These are phyloP conservation scores for Yamadazyma jaroonii DNA, from an alignment of 1,139 yeast genomes.

Conservation along the genomic window DNA sequence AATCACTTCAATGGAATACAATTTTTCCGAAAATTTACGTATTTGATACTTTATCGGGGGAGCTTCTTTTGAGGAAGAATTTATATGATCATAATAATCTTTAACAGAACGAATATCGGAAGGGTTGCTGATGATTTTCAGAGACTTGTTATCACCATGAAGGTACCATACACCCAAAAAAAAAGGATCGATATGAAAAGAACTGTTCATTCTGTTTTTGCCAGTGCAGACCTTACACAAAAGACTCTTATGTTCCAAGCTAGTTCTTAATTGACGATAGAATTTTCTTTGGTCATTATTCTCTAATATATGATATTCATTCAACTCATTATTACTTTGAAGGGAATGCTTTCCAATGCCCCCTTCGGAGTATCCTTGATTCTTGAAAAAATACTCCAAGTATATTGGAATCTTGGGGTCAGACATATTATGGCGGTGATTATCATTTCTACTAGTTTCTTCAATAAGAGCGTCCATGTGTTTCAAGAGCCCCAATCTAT, in stretches of 20 bases:
- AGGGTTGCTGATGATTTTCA: too few species aligned
- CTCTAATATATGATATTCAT: not conserved
- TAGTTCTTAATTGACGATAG: not conserved
- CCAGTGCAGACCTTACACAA: constrained; percentile 3
- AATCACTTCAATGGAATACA: not conserved
- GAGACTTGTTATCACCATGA: not conserved
- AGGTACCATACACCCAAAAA: constrained; percentile 4
- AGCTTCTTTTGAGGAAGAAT: too few species aligned
- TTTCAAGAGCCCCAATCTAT: not conserved
- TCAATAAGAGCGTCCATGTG: constrained; percentile 3
- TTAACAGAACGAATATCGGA: not conserved
- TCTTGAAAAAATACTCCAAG: not conserved
- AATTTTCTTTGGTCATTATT: not conserved
- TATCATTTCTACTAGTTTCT: not conserved
- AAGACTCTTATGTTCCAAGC: constrained; percentile 1
- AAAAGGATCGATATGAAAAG: constrained; percentile 1
- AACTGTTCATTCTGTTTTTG: not conserved
- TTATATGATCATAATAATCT: constrained; percentile 2
- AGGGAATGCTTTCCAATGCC: too few species aligned
- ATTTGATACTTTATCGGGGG: too few species aligned
- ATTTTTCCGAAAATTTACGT: not conserved
- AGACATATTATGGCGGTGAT: too few species aligned
- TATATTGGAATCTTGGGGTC: not conserved
- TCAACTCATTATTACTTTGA: too few species aligned
- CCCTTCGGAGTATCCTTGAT: too few species aligned